phyloP scores from a whole-genome alignment of 768 basidiomycete species.

The Hypholoma sublateritium region DNA sequence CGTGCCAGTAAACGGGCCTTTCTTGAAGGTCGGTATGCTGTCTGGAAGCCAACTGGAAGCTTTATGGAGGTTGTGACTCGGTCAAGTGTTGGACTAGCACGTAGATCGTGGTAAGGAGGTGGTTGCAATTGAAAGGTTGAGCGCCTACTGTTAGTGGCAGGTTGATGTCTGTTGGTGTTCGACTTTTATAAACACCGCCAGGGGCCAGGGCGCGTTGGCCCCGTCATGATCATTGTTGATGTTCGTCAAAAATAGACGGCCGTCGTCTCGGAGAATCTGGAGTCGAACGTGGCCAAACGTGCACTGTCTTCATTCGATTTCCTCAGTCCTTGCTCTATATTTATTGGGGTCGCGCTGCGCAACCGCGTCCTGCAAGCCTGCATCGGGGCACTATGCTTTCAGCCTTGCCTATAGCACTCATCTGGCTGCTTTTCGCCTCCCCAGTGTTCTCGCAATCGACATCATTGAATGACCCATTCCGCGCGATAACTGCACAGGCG shows the following conservation, averaged over 20 bases:
- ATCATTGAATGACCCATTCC: conserved; percentile 60
- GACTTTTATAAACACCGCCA: not conserved
- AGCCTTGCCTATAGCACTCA: conserved; percentile 29
- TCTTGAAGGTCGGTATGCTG: too few relatives aligned
- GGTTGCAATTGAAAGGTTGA: too few relatives aligned
- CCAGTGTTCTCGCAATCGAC: conserved; percentile 31
- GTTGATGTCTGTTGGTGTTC: too few relatives aligned
- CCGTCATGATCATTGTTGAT: not conserved
- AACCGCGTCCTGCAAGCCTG: not conserved
- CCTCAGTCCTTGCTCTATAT: conserved; percentile 1
- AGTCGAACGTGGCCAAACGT: conserved; percentile 14
- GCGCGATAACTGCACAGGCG: conserved; percentile 45
- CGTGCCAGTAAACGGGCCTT: too few relatives aligned
- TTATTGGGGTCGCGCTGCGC: not conserved
- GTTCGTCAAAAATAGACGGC: conserved; percentile 5
- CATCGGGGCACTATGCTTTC: conserved; percentile 16
- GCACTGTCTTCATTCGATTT: conserved; percentile 5
- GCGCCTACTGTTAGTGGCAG: too few relatives aligned
- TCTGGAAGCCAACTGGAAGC: too few relatives aligned
- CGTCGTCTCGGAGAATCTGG: not conserved
- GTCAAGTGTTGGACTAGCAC: too few relatives aligned
- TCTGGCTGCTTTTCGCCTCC: conserved; percentile 37
- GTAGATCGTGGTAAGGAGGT: too few relatives aligned
- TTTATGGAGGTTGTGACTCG: too few relatives aligned
- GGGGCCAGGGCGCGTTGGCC: not conserved